Evolutionary conservation across 2,329 filamentous ascomycete species (phyloP), one percentile per base, ranked within the genome.

Genomic region (Fusarium albosuccineum): DNA sequence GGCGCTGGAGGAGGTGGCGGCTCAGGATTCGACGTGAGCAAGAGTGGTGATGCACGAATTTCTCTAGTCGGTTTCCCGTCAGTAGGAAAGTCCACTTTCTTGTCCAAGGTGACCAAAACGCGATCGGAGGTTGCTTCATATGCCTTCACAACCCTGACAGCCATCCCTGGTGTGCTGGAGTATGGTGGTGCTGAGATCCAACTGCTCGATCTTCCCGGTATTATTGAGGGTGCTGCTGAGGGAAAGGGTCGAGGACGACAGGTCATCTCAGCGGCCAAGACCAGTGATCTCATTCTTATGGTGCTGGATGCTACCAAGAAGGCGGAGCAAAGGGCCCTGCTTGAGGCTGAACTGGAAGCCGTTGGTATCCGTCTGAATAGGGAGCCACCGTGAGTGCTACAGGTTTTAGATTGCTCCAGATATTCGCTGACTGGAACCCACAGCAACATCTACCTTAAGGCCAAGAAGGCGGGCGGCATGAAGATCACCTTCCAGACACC

Each of bases 21-120:
- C 26, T 82, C 91, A 3, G 96, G 96, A 9, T 99, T 97, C 78
- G 92, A 95, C 76, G 96, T 99, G 41, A 96, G 92, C 78, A 99
- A 99, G 82, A 95, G 91, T 70, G 96, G 96, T 67, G 96, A 99
- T 83, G 96, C 96, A 13, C 90, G 96, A 75, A 98, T 99, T 81
- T 94, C 97, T 2, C 88, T 99, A 3, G 97, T 99, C 55, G 96
- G 96, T n/a, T 99, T 99, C 74, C 96, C 97, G 0, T 99, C 97
- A 0, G 96, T 99, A 52, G 96, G 96, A 78, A 99, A 99, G 83
- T 99, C 96, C 3, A 99, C 96, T 0, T 98, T 99, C 77, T 80
- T 99, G n/a, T 97, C 94, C 49, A 97, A 98, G 77, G 97, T 99
- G 78, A 99, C 96, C 50, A 98, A 97, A 82, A 99, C 97, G 39